Evolutionary conservation across 2,329 filamentous ascomycete species (phyloP).

Genomic region (Byssochlamys sp.): DNA sequence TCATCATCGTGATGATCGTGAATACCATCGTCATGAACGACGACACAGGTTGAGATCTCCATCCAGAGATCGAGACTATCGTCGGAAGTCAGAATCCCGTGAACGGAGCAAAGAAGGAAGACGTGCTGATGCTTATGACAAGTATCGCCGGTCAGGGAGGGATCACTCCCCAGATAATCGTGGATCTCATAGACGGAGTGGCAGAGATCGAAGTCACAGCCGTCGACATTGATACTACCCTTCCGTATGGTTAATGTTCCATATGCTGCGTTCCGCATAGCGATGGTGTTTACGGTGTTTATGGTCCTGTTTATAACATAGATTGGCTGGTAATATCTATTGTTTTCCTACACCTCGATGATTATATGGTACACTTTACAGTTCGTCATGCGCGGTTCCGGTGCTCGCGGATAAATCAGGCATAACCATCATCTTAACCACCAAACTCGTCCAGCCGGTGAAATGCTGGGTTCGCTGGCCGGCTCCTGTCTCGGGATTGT

Average conservation of each 20-base stretch:
- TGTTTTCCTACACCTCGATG: neutral
- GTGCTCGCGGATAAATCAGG: conserved; percentile 49
- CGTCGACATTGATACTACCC: conserved; percentile 15
- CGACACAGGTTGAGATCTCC: conserved; percentile 22
- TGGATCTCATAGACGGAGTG: conserved; percentile 16
- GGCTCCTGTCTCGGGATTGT: conserved; percentile 80
- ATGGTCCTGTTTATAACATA: neutral
- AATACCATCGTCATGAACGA: conserved; percentile 22
- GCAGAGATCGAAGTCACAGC: conserved; percentile 16
- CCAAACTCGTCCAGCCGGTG: conserved; percentile 95
- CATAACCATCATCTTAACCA: conserved; percentile 96
- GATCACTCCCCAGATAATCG: conserved; percentile 15
- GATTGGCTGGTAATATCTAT: conserved; percentile 1
- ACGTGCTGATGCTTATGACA: conserved; percentile 15
- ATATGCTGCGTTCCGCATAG: conserved; percentile 1
- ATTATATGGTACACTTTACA: conserved; percentile 25
- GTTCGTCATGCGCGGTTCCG: conserved; percentile 38
- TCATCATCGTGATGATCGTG: conserved; percentile 20
- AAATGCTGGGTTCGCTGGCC: conserved; percentile 98
- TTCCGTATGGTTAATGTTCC: too few species aligned
- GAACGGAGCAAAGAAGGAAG: conserved; percentile 21
- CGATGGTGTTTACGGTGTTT: conserved; percentile 8
- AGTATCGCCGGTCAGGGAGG: conserved; percentile 15
- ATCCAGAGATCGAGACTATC: conserved; percentile 16
- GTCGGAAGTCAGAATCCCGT: conserved; percentile 17